Conservation (phyloP, 805 yeast genomes). For the Suhomyces xylopsoci region DNA sequence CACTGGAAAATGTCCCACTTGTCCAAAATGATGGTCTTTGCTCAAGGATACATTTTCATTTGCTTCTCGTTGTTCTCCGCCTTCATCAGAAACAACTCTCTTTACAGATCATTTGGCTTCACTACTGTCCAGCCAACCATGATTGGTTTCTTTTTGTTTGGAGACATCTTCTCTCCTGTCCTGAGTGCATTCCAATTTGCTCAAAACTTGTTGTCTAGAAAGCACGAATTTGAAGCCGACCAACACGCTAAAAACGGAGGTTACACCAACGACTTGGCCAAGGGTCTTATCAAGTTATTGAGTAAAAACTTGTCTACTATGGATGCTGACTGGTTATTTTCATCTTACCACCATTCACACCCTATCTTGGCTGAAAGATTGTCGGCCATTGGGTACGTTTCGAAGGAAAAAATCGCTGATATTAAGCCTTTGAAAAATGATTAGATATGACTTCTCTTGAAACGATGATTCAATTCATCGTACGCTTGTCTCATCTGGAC, state of each 20-base stretch:
- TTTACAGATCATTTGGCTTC: conserved; percentile 80
- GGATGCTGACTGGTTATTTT: conserved; percentile 86
- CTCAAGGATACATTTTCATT: conserved; percentile 61
- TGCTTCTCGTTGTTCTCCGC: conserved; percentile 74
- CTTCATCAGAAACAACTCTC: conserved; percentile 73
- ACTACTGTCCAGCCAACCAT: conserved; percentile 60
- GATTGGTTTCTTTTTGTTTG: conserved; percentile 78
- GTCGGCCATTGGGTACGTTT: conserved; percentile 58
- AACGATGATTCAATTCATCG: conserved; percentile 30
- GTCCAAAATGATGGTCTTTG: conserved; percentile 63
- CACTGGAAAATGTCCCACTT: conserved; percentile 95
- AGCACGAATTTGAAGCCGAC: conserved; percentile 93
- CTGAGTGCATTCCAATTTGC: conserved; percentile 65
- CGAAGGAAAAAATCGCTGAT: conserved; percentile 33
- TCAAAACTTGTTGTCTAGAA: conserved; percentile 72
- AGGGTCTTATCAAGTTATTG: conserved; percentile 71
- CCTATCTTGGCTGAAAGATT: conserved; percentile 92
- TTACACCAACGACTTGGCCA: conserved; percentile 61
- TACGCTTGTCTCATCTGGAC: conserved; percentile 66
- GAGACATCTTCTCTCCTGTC: conserved; percentile 74
- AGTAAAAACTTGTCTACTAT: conserved; percentile 80
- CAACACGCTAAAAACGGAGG: conserved; percentile 76
- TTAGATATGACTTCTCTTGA: conserved; percentile 5
- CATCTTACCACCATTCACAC: conserved; percentile 86
- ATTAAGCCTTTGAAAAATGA: conserved; percentile 6